phyloP scores from a whole-genome alignment of 2,329 filamentous ascomycete genomes.

The Cercospora canescens region DNA sequence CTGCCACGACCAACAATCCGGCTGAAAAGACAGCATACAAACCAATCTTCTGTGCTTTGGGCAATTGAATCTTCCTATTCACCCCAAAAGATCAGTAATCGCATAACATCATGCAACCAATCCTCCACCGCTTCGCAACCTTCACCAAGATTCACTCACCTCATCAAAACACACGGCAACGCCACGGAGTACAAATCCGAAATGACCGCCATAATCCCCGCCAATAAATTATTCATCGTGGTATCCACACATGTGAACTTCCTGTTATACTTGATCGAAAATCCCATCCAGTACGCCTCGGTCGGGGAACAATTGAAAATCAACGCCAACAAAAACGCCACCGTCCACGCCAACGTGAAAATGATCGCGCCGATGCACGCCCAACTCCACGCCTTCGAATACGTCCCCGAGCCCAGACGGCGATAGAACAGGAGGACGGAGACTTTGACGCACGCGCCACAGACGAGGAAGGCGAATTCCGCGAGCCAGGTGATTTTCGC shows the following conservation, averaged over 20 bases:
- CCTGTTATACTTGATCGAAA: conserved; percentile 35
- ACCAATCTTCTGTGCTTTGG: conserved; percentile 44
- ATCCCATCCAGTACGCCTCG: conserved; percentile 42
- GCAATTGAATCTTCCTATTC: conserved; percentile 38
- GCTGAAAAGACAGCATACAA: conserved; percentile 42
- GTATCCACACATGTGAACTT: conserved; percentile 40
- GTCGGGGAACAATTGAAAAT: conserved; percentile 43
- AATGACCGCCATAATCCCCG: conserved; percentile 40
- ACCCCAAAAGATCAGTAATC: conserved; percentile 42
- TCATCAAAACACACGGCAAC: conserved; percentile 46
- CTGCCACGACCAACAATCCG: conserved; percentile 33
- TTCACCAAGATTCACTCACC: conserved; percentile 32
- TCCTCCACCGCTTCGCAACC: not conserved
- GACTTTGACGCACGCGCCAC: conserved; percentile 37
- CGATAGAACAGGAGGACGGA: conserved; percentile 45
- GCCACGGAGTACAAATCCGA: conserved; percentile 43
- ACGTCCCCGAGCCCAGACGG: conserved; percentile 39
- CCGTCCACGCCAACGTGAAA: conserved; percentile 41
- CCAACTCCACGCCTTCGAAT: conserved; percentile 37
- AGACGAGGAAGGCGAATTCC: conserved; percentile 36
- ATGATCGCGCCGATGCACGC: conserved; percentile 33
- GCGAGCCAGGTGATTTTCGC: conserved; percentile 36
- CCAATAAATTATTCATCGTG: conserved; percentile 39
- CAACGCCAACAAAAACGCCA: conserved; percentile 37
- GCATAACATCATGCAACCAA: conserved; percentile 38